Base-by-base conservation (phyloP, 2,329 filamentous ascomycete genomes). In the Onygenales sp. region DNA sequence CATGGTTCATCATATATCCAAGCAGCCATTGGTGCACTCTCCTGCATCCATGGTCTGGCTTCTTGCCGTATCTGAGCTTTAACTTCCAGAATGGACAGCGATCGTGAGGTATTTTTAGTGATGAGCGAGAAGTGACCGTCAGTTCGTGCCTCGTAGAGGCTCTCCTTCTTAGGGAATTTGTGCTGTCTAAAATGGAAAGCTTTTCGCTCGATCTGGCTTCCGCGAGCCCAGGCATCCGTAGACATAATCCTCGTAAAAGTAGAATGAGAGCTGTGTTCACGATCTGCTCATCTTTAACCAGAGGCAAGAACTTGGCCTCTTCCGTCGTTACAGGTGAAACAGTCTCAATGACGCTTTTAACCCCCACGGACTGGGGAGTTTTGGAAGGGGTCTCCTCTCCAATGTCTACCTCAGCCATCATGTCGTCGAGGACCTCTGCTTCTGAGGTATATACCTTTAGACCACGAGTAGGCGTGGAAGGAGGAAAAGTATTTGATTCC, bases 11-110 rank as follows among this genome's bases (percentile, higher is more conserved):
- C 51, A 50, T 45, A 33, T 3, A 59, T 57, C 57, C 57, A 59
- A 27, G 55, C 54, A 21, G 52, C 57, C 54, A 59, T 55, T 41
- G 57, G 57, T 1, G 57, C 57, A 14, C 39, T 56, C 38, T 58
- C 57, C 32, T 59, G 55, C 51, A 47, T 55, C 17, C 43, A 46
- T 21, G 41, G 31, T 10, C 52, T 31, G 43, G 33, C 17, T 8
- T 36, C 38, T 13, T n/a, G 21, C 46, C 52, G n/a, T 6, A 11
- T 17, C 13, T 43, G 14, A 48, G 54, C 35, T 45, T 57, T 55
- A 11, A 58, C 56, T 32, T 58, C 51, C 2, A 56, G 9, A 21
- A 58, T 58, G 10, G 51, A 36, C 13, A 54, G 21, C 7, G 54
- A 58, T 13, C 39, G 14, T 21, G 46, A 5, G 27, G 13, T 33